These are phyloP conservation scores for Mycena crocata DNA, from an alignment of 768 basidiomycete genomes.

Conservation along the genomic window DNA sequence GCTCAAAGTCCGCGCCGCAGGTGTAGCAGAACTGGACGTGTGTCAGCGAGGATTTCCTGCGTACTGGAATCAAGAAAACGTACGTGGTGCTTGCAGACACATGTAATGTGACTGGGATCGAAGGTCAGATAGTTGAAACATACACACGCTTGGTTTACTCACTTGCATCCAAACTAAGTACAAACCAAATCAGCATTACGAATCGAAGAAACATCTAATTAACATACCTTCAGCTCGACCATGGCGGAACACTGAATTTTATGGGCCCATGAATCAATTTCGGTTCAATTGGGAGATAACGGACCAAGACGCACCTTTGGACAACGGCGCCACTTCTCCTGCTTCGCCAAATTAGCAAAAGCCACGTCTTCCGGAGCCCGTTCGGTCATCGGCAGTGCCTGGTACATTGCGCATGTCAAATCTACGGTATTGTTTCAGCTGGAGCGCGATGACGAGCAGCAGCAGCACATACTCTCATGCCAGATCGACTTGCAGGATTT, in stretches of 20 bases:
- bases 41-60: conserved; percentile 5
- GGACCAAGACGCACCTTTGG: conserved; percentile 28
- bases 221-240: conserved; percentile 45
- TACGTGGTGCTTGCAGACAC: conserved; percentile 38
- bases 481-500: conserved; percentile 35
- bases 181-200: neutral
- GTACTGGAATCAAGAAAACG: conserved; percentile 17
- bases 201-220: neutral
- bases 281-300: neutral
- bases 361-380: conserved; percentile 35
- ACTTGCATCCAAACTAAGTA: conserved; percentile 36
- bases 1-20: conserved; percentile 37
- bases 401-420: conserved; percentile 35
- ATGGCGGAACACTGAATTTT: conserved; percentile 34
- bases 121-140: neutral
- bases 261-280: neutral
- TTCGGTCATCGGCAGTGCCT: conserved; percentile 32
- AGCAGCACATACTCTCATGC: conserved; percentile 33
- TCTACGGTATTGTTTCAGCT: conserved; percentile 10
- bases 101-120: conserved; percentile 32
- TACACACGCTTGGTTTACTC: neutral
- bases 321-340: conserved; percentile 37
- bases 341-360: conserved; percentile 34
- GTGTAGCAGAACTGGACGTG: conserved; percentile 35
- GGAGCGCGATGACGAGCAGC: neutral